Evolutionary conservation across 768 basidiomycete species (phyloP).

Genomic region (Austroboletus eburneus): DNA sequence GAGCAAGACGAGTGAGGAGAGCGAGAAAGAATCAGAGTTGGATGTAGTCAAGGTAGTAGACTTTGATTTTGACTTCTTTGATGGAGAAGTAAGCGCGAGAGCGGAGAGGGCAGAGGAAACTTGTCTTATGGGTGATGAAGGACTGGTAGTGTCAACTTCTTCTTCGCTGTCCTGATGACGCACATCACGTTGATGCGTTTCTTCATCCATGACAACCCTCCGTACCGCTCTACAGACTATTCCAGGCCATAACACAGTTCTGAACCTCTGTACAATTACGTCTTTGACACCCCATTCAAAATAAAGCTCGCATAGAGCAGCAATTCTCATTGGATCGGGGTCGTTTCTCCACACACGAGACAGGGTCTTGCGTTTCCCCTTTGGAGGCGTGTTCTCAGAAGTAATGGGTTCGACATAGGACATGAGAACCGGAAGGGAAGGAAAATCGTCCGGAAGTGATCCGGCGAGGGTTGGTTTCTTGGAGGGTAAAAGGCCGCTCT

Average conservation of each 20-base stretch:
- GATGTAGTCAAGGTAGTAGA: neutral
- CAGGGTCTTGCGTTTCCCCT: conserved; percentile 32
- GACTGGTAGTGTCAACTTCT: neutral
- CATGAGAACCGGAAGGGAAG: conserved; percentile 66
- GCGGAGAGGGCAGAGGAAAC: conserved; percentile 10
- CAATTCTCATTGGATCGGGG: conserved; percentile 67
- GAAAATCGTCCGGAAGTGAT: conserved; percentile 62
- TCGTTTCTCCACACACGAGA: conserved; percentile 50
- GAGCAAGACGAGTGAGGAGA: conserved; percentile 17
- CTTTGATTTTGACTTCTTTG: conserved; percentile 16
- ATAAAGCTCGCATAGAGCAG: conserved; percentile 76
- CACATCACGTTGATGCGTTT: conserved; percentile 21
- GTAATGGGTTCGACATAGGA: conserved; percentile 79
- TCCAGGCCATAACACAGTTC: conserved; percentile 78
- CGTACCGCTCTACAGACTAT: conserved; percentile 68
- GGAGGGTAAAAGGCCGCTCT: conserved; percentile 54
- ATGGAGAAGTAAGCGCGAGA: conserved; percentile 16
- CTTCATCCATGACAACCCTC: conserved; percentile 52
- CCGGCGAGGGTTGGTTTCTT: conserved; percentile 66
- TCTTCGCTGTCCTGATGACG: neutral
- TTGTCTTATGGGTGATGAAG: conserved; percentile 16
- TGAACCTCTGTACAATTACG: conserved; percentile 77
- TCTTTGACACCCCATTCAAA: conserved; percentile 93
- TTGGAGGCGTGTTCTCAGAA: conserved; percentile 46
- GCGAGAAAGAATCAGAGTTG: conserved; percentile 4